Evolutionary conservation across 257 asterid genomes (phyloP), one percentile per base, ranked within the genome.

Genomic region (Solanum medicagineum): DNA sequence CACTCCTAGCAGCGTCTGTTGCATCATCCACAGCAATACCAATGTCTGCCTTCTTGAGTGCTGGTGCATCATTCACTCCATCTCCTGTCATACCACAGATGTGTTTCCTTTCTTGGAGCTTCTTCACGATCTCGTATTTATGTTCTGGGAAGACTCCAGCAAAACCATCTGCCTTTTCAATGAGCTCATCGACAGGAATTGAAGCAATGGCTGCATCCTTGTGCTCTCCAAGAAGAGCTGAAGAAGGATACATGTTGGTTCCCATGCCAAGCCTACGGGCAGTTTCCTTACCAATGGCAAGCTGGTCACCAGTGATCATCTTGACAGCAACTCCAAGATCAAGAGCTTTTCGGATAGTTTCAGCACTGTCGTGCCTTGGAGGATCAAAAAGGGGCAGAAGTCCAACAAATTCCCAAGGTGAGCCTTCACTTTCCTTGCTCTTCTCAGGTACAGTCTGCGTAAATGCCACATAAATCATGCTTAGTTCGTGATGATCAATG

Each of bases 111-210:
- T 94, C 95, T 81, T 95, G 98, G 47, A 95, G 92, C 66, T 88
- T 95, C 94, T 89, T 95, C 89, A 95, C 98, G 8, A 95, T 95
- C 93, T 95, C 98, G 15, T 95, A 95, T 80, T 95, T 95, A 87
- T 95, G 98, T 90, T 95, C 96, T 91, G 70, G 98, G 93, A 95
- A 95, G 89, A 95, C 98, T 24, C 99, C 99, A 4, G 99, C 99
- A 82, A 95, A 95, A 57, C 99, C 99, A 81, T 95, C 98, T 7
- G 98, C 98, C 87, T 93, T 93, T 89, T 95, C 98, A 40, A 94
- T 95, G 87, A 95, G 97, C 84, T 95, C 99, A 14, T 94, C 98
- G 36, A 95, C 42, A 1, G 98, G 97, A 88, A 95, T 92, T 16
- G 94, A 84, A 85, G 96, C 94, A 65, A 93, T 90, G 32, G 97